A percentile compares a stretch with the other conserved stretches of the same genome.
phyloP scores from a whole-genome alignment of 2,329 filamentous ascomycete species.

The Claviceps sp. region DNA sequence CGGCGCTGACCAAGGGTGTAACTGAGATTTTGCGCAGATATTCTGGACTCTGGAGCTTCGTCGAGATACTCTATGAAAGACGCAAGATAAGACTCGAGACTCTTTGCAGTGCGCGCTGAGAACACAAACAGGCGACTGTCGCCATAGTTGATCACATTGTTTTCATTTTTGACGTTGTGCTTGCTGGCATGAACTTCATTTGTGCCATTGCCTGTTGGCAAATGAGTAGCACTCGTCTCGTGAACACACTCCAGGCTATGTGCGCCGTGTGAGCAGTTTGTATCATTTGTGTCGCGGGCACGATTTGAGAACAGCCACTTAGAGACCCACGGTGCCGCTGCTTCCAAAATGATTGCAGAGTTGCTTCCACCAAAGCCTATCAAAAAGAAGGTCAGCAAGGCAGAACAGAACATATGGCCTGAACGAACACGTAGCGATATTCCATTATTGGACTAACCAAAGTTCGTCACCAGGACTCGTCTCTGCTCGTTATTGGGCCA shows the following conservation, averaged over 20 bases:
- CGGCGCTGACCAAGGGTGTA: constrained; percentile 18
- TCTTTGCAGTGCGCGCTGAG: constrained; percentile 7
- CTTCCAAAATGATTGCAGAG: constrained; percentile 10
- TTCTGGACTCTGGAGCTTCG: background rate
- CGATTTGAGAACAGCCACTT: background rate
- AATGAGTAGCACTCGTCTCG: background rate
- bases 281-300: background rate
- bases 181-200: background rate
- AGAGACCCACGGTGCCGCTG: background rate
- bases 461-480: constrained; percentile 14
- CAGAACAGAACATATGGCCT: background rate
- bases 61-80: constrained; percentile 12
- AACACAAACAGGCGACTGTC: constrained; percentile 8
- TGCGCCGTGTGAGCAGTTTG: background rate
- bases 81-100: constrained; percentile 9
- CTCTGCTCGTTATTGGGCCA: constrained; percentile 10
- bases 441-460: constrained; percentile 6
- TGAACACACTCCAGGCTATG: background rate
- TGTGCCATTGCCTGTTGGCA: background rate
- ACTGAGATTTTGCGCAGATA: constrained; percentile 10
- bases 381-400: background rate
- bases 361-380: constrained; percentile 12
- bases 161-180: background rate
- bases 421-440: too few relatives aligned
- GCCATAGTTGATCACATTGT: background rate